Conservation (phyloP, 805 yeast species). For the Kluyveromyces starmeri region DNA sequence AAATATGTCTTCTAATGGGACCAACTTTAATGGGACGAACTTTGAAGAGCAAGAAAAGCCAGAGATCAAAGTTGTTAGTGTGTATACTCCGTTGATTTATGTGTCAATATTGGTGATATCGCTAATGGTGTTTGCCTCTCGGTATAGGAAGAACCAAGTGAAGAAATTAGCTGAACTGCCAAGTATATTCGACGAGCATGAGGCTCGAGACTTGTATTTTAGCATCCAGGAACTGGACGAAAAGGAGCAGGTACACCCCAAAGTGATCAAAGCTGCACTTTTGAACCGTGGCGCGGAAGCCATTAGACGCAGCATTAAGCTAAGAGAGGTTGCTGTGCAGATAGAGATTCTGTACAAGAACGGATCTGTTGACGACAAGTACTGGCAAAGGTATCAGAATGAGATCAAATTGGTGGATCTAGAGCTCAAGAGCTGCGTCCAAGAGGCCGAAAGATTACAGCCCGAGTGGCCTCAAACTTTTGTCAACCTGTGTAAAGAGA, state of each 20-base stretch:
- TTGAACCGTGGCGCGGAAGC: constrained; percentile 78
- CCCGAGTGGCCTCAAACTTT: constrained; percentile 74
- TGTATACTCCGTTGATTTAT: constrained; percentile 68
- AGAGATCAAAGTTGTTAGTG: constrained; percentile 37
- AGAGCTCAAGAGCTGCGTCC: constrained; percentile 68
- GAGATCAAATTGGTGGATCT: constrained; percentile 71
- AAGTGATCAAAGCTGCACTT: constrained; percentile 61
- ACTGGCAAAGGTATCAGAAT: constrained; percentile 69
- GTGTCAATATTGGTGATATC: constrained; percentile 60
- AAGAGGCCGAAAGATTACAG: constrained; percentile 64
- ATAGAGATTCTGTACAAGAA: constrained; percentile 68
- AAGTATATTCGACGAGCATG: constrained; percentile 68
- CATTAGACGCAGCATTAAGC: constrained; percentile 69
- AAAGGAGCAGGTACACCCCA: constrained; percentile 56
- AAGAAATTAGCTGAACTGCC: constrained; percentile 47
- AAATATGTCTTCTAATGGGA: constrained; percentile 8
- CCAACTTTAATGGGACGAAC: constrained; percentile 6
- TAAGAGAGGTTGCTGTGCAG: constrained; percentile 68
- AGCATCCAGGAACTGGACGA: constrained; percentile 41
- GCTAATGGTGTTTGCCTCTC: constrained; percentile 57
- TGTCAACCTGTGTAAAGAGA: constrained; percentile 76
- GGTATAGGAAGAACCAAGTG: constrained; percentile 50
- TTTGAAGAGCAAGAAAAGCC: constrained; percentile 21
- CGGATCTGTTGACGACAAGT: constrained; percentile 87
- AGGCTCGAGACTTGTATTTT: constrained; percentile 53